These are phyloP conservation scores for Trametes villosa DNA, from an alignment of 768 basidiomycete species.

Conservation along the genomic window DNA sequence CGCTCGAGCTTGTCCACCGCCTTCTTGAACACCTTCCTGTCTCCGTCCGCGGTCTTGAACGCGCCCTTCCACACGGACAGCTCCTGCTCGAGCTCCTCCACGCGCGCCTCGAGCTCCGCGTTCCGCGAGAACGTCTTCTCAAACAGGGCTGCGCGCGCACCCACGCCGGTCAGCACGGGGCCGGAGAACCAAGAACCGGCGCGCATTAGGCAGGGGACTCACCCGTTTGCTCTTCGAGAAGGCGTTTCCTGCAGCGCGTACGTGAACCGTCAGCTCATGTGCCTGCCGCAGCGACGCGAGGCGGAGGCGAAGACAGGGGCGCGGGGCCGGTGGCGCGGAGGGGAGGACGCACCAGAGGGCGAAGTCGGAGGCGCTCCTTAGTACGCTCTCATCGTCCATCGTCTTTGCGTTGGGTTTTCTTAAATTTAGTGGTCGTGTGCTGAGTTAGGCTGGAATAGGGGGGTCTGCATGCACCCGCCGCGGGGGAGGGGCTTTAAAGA, in stretches of 20 bases:
- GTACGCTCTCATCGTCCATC: constrained; percentile 26
- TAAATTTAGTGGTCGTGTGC: background rate
- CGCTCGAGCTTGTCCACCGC: constrained; percentile 37
- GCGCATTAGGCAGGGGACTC: constrained; percentile 1
- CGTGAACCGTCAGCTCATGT: background rate
- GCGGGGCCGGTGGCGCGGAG: background rate
- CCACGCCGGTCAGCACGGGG: background rate
- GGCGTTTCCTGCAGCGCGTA: constrained; percentile 33
- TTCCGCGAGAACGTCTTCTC: constrained; percentile 38
- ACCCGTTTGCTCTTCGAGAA: constrained; percentile 42
- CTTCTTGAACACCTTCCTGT: constrained; percentile 35
- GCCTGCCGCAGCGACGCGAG: constrained; percentile 7
- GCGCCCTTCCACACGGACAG: constrained; percentile 46
- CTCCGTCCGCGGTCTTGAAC: constrained; percentile 39
- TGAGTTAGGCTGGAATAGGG: constrained; percentile 6
- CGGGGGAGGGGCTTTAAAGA: constrained; percentile 7
- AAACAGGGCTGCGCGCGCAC: constrained; percentile 35
- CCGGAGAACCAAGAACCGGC: background rate
- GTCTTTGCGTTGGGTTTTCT: constrained; percentile 1
- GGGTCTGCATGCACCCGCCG: constrained; percentile 12
- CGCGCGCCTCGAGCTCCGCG: constrained; percentile 33
- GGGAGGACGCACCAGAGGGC: constrained; percentile 22
- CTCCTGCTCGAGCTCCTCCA: constrained; percentile 45
- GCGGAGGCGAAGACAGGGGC: background rate
- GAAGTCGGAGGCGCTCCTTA: constrained; percentile 18